These are phyloP conservation scores for Metschnikowia hibisci DNA, from an alignment of 805 yeast species.

Conservation along the genomic window DNA sequence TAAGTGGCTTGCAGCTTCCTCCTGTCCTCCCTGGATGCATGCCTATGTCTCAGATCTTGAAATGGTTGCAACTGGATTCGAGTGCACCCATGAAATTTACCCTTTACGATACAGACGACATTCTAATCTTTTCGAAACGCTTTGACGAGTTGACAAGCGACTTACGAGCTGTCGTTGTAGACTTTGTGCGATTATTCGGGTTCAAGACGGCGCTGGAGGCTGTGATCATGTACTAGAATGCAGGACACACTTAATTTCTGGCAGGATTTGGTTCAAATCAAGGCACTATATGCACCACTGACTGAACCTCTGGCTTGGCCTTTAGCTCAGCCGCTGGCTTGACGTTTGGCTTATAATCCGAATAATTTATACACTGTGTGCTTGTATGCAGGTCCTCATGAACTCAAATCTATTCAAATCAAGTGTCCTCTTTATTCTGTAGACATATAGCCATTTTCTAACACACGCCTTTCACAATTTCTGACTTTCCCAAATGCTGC, in stretches of 20 bases:
- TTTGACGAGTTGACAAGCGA: conserved; percentile 22
- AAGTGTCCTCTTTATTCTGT: no score
- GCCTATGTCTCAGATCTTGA: conserved; percentile 44
- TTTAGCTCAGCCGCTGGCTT: no score
- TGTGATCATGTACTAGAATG: conserved; percentile 1
- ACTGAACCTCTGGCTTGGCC: no score
- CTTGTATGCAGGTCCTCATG: no score
- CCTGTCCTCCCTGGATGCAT: conserved; percentile 48
- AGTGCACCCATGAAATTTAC: conserved; percentile 6
- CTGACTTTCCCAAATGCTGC: no score
- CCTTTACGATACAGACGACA: conserved; percentile 15
- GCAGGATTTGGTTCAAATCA: neutral
- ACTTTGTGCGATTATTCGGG: conserved; percentile 44
- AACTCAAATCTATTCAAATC: no score
- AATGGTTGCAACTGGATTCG: conserved; percentile 21
- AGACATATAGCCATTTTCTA: no score
- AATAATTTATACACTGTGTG: no score
- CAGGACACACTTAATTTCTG: neutral
- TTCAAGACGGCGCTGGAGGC: conserved; percentile 17
- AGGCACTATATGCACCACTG: no score
- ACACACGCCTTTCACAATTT: no score
- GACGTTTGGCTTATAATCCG: no score
- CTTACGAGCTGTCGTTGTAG: conserved; percentile 30
- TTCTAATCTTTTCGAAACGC: conserved; percentile 19
- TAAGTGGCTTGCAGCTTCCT: conserved; percentile 27